Evolutionary conservation across 2,329 filamentous ascomycete genomes (phyloP).

Genomic region (Hymenoscyphus albidus): DNA sequence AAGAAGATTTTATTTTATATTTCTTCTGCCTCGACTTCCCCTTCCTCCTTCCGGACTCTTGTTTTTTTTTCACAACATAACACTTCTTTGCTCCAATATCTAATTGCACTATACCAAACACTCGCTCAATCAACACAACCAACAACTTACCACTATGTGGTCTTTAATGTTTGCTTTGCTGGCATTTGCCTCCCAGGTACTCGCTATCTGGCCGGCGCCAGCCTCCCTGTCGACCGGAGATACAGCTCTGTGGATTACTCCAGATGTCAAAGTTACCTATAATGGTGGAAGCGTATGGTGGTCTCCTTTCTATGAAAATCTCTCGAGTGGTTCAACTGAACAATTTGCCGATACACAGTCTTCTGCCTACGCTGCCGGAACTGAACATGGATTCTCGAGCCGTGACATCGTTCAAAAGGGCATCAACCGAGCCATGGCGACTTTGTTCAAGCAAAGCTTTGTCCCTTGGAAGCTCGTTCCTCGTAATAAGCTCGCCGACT

Average conservation of each 20-base stretch:
- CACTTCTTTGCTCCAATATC: background rate
- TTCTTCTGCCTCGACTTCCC: background rate
- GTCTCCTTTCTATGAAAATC: conserved; percentile 34
- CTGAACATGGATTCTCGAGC: conserved; percentile 35
- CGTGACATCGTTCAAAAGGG: conserved; percentile 53
- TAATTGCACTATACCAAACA: background rate
- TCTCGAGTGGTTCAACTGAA: conserved; percentile 27
- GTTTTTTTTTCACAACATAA: background rate
- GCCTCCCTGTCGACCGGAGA: conserved; percentile 48
- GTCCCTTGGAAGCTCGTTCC: conserved; percentile 75
- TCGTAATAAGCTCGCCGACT: conserved; percentile 52
- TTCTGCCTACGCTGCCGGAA: conserved; percentile 14
- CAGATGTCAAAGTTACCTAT: conserved; percentile 52
- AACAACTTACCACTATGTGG: background rate
- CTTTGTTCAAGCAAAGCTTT: conserved; percentile 65
- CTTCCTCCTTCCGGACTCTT: background rate
- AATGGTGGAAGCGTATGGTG: conserved; percentile 55
- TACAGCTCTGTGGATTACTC: conserved; percentile 50
- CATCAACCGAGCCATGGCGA: conserved; percentile 55
- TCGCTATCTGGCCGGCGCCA: conserved; percentile 56
- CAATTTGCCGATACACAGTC: conserved; percentile 24
- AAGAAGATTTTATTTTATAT: background rate
- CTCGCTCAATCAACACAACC: conserved; percentile 1
- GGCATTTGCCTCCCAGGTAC: conserved; percentile 20
- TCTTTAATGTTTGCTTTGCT: conserved; percentile 19